These are phyloP conservation scores for Naganishia antarctica DNA, from an alignment of 768 basidiomycete species.

Conservation along the genomic window DNA sequence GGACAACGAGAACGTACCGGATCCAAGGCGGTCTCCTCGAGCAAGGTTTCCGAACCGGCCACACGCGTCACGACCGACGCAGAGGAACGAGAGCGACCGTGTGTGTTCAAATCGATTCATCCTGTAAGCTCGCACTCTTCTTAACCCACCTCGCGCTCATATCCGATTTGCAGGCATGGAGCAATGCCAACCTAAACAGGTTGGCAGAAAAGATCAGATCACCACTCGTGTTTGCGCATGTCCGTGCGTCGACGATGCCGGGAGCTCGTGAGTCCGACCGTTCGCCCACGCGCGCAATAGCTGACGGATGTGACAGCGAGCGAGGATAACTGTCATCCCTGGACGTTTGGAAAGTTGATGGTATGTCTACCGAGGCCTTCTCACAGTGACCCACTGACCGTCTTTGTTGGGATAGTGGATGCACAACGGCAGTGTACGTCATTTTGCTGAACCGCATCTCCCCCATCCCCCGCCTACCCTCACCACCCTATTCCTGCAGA, in stretches of 20 bases:
- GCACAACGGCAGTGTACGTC: slow-evolving; percentile 74
- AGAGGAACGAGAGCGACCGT: slow-evolving; percentile 56
- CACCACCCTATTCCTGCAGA: slow-evolving; percentile 40
- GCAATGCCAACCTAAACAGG: slow-evolving; percentile 85
- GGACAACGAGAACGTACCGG: no score
- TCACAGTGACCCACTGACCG: slow-evolving; percentile 1
- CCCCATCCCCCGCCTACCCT: background rate
- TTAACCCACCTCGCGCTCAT: background rate
- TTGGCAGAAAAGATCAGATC: slow-evolving; percentile 96
- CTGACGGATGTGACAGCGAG: slow-evolving; percentile 33
- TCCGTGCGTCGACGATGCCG: slow-evolving; percentile 73
- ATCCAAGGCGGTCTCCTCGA: no score
- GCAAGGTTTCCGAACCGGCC: background rate
- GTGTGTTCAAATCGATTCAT: slow-evolving; percentile 91
- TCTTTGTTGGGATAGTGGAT: slow-evolving; percentile 63
- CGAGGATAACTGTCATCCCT: slow-evolving; percentile 65
- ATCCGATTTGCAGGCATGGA: slow-evolving; percentile 71
- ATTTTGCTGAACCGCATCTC: background rate
- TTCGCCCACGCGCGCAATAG: background rate
- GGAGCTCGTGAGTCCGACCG: slow-evolving; percentile 43
- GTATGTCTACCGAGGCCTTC: slow-evolving; percentile 52
- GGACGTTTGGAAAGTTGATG: slow-evolving; percentile 86
- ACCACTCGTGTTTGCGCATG: slow-evolving; percentile 90
- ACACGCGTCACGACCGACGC: background rate
- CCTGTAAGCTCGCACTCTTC: slow-evolving; percentile 58